A percentile compares a stretch with the other conserved stretches of the same genome.
These are phyloP conservation scores for Leccinum disarticulatum DNA, from an alignment of 768 basidiomycete species.

Conservation along the genomic window DNA sequence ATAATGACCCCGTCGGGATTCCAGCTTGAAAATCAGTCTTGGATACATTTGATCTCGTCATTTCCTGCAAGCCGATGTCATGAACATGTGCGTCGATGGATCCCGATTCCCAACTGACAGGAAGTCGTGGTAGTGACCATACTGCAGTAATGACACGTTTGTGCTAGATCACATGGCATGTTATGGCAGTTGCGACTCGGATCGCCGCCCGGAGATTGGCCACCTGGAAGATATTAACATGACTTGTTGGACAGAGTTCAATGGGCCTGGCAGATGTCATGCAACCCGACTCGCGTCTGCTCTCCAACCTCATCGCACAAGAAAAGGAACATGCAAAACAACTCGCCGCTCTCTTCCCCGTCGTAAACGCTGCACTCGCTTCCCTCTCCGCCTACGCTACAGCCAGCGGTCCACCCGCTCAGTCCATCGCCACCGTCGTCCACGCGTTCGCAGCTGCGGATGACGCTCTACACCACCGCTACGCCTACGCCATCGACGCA, in stretches of 20 bases:
- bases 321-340: constrained; percentile 75
- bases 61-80: no score
- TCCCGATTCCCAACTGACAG: no score
- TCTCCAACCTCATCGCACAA: constrained; percentile 61
- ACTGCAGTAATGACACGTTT: no score
- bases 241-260: no score
- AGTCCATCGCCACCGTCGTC: constrained; percentile 42
- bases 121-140: no score
- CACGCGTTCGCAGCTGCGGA: constrained; percentile 62
- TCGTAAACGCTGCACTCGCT: constrained; percentile 59
- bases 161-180: no score
- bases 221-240: constrained; percentile 14
- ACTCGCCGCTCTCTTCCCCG: constrained; percentile 53
- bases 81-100: no score
- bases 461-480: constrained; percentile 58
- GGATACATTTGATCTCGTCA: not conserved
- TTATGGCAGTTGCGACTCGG: no score
- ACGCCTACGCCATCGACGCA: constrained; percentile 57
- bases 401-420: constrained; percentile 45
- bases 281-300: constrained; percentile 65
- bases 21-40: no score
- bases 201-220: no score
- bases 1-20: no score
- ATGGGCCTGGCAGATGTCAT: no score
- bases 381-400: constrained; percentile 69